phyloP scores from a whole-genome alignment of 129 eudicot species.

The Heracleum sosnowskyi region DNA sequence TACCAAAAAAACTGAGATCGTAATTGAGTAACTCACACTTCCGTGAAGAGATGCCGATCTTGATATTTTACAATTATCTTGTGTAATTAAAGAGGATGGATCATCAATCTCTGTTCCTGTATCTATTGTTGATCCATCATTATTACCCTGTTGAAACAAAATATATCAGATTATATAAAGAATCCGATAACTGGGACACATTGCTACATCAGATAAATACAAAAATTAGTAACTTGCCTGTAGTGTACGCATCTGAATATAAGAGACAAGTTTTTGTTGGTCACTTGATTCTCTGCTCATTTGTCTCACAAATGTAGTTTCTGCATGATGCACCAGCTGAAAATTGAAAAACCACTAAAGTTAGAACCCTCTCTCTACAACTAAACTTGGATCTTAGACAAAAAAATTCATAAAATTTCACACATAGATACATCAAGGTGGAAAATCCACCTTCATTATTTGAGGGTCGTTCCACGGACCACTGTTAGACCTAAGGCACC shows the following conservation, averaged over 20 bases:
- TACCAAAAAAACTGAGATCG: background rate
- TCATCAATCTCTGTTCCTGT: constrained; percentile 52
- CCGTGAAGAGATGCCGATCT: constrained; percentile 32
- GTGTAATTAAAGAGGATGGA: constrained; percentile 41
- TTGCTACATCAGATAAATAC: background rate
- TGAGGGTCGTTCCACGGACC: constrained; percentile 87
- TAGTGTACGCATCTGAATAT: constrained; percentile 37
- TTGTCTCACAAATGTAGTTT: constrained; percentile 50
- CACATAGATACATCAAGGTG: background rate
- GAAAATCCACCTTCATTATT: constrained; percentile 57
- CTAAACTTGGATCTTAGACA: background rate
- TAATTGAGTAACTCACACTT: constrained; percentile 39
- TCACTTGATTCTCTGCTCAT: constrained; percentile 39
- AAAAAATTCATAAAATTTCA: background rate
- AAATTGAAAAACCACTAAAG: constrained; percentile 6
- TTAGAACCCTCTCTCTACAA: constrained; percentile 1
- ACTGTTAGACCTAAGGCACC: constrained; percentile 68
- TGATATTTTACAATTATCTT: constrained; percentile 27
- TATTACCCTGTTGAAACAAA: constrained; percentile 46
- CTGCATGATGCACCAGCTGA: constrained; percentile 52
- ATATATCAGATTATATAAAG: constrained; percentile 2
- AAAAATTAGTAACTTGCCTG: constrained; percentile 29
- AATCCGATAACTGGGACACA: background rate
- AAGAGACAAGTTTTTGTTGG: constrained; percentile 35
- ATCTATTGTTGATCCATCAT: constrained; percentile 31